Percentiles rank a stretch among this genome's conserved stretches.
These are phyloP conservation scores for Veloporphyrellus conicus DNA, from an alignment of 1,284 basidiomycete genomes.

Conservation along the genomic window DNA sequence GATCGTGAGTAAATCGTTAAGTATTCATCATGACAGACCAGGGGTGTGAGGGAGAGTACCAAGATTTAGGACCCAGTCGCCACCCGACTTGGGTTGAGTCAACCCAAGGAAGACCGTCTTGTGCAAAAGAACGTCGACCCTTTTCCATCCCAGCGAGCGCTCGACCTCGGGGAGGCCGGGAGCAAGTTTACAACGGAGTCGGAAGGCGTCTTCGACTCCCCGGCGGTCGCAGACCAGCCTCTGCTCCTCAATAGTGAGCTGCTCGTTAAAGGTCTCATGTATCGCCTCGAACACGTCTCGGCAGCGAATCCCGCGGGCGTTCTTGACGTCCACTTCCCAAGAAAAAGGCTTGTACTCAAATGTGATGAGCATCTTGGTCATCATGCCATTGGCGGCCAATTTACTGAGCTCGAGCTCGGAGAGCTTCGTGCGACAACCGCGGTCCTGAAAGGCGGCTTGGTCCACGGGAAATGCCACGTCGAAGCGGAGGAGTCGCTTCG, in stretches of 20 bases:
- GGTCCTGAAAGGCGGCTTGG: slow-evolving; percentile 20
- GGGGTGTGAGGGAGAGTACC: slow-evolving; percentile 15
- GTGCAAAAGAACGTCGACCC: slow-evolving; percentile 49
- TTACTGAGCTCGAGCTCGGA: slow-evolving; percentile 33
- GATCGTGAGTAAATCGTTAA: slow-evolving; percentile 3
- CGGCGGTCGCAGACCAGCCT: slow-evolving; percentile 33
- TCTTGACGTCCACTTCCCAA: slow-evolving; percentile 46
- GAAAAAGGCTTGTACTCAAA: slow-evolving; percentile 29
- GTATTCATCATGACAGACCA: slow-evolving; percentile 10
- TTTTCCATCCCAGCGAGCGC: slow-evolving; percentile 41
- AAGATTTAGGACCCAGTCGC: slow-evolving; percentile 35
- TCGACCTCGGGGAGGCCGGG: slow-evolving; percentile 37
- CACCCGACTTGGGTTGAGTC: slow-evolving; percentile 29
- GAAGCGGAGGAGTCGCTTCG: slow-evolving; percentile 28
- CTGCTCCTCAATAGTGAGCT: slow-evolving; percentile 41
- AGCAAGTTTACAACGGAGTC: slow-evolving; percentile 43
- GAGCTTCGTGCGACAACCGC: slow-evolving; percentile 16
- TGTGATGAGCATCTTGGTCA: slow-evolving; percentile 37
- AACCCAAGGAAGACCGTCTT: slow-evolving; percentile 42
- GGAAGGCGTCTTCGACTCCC: slow-evolving; percentile 39
- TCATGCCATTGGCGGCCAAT: slow-evolving; percentile 29
- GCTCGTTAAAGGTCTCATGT: slow-evolving; percentile 42
- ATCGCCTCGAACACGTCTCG: slow-evolving; percentile 55
- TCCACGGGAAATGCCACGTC: slow-evolving; percentile 29
- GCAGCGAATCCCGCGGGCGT: slow-evolving; percentile 42